Conservation (phyloP, 2,329 filamentous ascomycete species). For the Zymoseptoria passerinii region DNA sequence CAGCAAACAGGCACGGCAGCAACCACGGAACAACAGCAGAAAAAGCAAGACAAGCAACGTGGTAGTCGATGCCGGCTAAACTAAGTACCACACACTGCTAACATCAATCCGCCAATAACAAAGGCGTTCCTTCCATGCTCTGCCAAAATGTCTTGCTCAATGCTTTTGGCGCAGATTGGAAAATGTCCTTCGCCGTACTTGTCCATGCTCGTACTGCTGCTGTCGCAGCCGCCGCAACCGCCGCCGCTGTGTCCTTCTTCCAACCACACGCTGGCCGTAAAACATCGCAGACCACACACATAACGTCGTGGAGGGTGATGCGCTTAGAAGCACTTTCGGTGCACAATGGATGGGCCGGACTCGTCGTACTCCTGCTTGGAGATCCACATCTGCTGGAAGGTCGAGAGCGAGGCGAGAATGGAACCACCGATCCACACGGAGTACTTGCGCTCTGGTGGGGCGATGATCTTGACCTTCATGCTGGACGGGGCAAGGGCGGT, state of each 20-base stretch:
- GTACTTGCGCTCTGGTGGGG: constrained; percentile 99
- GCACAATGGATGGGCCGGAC: constrained; percentile 97
- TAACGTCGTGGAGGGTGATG: constrained; percentile 3
- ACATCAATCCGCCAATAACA: background rate
- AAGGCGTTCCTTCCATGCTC: constrained; percentile 5
- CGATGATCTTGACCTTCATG: constrained; percentile 99
- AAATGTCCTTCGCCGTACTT: background rate
- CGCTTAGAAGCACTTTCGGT: constrained; percentile 99
- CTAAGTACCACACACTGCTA: background rate
- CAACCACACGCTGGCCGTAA: background rate
- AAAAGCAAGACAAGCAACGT: background rate
- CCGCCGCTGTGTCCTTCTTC: background rate
- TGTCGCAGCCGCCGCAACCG: constrained; percentile 4
- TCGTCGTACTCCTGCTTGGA: constrained; percentile 99
- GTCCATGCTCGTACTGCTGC: background rate
- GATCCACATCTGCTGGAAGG: constrained; percentile 99
- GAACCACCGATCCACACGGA: constrained; percentile 99
- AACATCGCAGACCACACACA: background rate
- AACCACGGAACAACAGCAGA: background rate
- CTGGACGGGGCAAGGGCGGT: constrained; percentile 97
- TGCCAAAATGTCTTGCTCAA: constrained; percentile 13
- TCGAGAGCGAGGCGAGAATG: constrained; percentile 97
- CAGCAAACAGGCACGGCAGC: constrained; percentile 1
- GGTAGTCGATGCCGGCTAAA: background rate
- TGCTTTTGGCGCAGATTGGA: constrained; percentile 2